Base-by-base conservation (phyloP, 441 rosid genomes). In the Adansonia rubrostipa region DNA sequence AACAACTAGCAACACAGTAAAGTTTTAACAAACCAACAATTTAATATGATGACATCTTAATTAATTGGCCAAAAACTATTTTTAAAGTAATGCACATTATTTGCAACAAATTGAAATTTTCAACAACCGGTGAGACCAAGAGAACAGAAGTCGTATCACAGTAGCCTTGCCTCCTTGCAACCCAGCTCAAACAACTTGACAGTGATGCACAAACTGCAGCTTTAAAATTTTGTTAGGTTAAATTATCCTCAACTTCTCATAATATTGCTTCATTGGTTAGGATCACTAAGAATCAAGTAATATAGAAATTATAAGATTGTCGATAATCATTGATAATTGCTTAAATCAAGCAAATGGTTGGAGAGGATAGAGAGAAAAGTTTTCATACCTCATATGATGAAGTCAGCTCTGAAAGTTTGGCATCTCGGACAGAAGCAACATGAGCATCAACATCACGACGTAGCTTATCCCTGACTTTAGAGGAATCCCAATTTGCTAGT, bases 401-500 rank as follows among this genome's bases (percentile, higher is more conserved):
- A 20, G 86, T 89, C 54, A 96, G 85, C 82, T 94, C 98, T 71
- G 93, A 86, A 71, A 97, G 86, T 87, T 95, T 95, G 77, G 95
- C 88, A 78, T 87, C 84, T 63, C 90, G 88, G 42, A 95, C 93
- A 79, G 91, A 86, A 71, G 88, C 89, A 81, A 93, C 82, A 86
- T 95, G 97, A 13, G 87, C 89, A 85, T 97, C 97, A 4, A 97
- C 86, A 82, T 87, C 99, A 72, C 90, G 97, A 45, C 62, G 81
- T 73, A 97, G 88, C 84, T 92, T 87, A 53, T 92, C 98, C 65
- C 90, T 78, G 58, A 73, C 89, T 88, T 91, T 95, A 74, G 90
- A 60, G 75, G 93, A 82, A 82, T 91, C 97, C 98, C 98, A 94
- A 61, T 87, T 88, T 77, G 99, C 97, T 92, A 87, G 94, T 82